These are phyloP conservation scores for Auriscalpium orientale DNA, from an alignment of 768 basidiomycete genomes.

Conservation along the genomic window DNA sequence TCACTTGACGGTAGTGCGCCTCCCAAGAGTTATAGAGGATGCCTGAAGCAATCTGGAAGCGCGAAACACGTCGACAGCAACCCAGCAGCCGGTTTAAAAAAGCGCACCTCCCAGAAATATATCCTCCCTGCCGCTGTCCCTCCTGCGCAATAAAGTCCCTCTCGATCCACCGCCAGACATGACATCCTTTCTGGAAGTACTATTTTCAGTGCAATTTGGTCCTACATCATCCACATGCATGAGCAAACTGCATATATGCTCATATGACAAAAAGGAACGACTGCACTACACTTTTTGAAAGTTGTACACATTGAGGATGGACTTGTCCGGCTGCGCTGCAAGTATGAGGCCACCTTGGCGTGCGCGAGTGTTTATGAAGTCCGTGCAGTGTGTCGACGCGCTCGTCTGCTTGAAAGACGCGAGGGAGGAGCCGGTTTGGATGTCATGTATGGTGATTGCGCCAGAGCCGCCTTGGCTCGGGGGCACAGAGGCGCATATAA, in stretches of 20 bases:
- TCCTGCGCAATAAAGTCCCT: slow-evolving; percentile 75
- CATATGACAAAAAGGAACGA: not conserved
- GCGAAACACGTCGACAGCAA: not conserved
- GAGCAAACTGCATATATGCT: not conserved
- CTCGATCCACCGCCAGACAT: slow-evolving; percentile 67
- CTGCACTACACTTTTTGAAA: slow-evolving; percentile 89
- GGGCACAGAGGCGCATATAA: slow-evolving; percentile 57
- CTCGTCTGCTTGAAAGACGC: slow-evolving; percentile 88
- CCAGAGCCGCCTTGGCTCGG: slow-evolving; percentile 45
- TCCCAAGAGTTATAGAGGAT: slow-evolving; percentile 88
- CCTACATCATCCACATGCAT: slow-evolving; percentile 38
- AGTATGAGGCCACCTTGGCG: slow-evolving; percentile 81
- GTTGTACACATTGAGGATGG: slow-evolving; percentile 81
- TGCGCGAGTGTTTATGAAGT: slow-evolving; percentile 55
- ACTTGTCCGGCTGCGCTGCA: slow-evolving; percentile 82
- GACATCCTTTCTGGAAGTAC: slow-evolving; percentile 86
- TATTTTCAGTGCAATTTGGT: slow-evolving; percentile 81
- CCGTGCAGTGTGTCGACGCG: slow-evolving; percentile 56
- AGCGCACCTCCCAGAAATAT: slow-evolving; percentile 91
- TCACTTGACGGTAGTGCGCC: slow-evolving; percentile 89
- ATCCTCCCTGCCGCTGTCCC: slow-evolving; percentile 85
- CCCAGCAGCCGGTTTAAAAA: not conserved
- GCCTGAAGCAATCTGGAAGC: slow-evolving; percentile 77
- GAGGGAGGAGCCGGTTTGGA: slow-evolving; percentile 65
- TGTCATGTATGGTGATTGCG: slow-evolving; percentile 69